phyloP scores from a whole-genome alignment of 495 filamentous ascomycete genomes.

The Pyrenula massariospora region DNA sequence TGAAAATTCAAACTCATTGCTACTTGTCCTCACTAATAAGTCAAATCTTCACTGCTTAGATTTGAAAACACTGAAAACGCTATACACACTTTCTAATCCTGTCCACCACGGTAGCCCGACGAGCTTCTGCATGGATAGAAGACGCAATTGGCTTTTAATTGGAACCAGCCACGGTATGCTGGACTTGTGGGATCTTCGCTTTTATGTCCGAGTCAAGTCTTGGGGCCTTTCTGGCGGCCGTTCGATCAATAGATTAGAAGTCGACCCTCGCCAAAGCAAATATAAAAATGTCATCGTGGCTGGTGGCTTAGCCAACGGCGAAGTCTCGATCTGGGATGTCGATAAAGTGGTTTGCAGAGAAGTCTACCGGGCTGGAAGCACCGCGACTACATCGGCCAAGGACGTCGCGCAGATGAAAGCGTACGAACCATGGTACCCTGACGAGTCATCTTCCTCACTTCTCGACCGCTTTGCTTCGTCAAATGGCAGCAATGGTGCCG shows the following conservation, averaged over 20 bases:
- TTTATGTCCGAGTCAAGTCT: conserved; percentile 71
- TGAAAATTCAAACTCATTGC: conserved; percentile 57
- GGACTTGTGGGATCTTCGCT: conserved; percentile 93
- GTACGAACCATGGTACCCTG: conserved; percentile 81
- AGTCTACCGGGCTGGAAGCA: conserved; percentile 48
- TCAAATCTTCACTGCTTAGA: conserved; percentile 76
- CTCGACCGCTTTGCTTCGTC: conserved; percentile 74
- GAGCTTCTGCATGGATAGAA: conserved; percentile 78
- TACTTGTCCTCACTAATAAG: conserved; percentile 78
- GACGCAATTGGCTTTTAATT: conserved; percentile 77
- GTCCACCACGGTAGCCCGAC: conserved; percentile 89
- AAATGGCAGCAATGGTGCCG: conserved; percentile 37
- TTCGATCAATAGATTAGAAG: conserved; percentile 65
- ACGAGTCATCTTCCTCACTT: conserved; percentile 85
- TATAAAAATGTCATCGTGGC: conserved; percentile 76
- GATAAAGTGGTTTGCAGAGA: conserved; percentile 84
- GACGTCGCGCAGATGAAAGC: conserved; percentile 44
- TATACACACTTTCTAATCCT: conserved; percentile 78
- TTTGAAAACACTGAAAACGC: conserved; percentile 70
- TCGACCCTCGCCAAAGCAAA: conserved; percentile 67
- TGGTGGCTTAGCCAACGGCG: conserved; percentile 80
- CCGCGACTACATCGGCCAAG: conserved; percentile 4
- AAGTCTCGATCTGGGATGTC: conserved; percentile 91
- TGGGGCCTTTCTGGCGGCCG: conserved; percentile 81
- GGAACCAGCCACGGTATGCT: conserved; percentile 90